Evolutionary conservation across 495 filamentous ascomycete species (phyloP).

Genomic region (Cercophora scortea): DNA sequence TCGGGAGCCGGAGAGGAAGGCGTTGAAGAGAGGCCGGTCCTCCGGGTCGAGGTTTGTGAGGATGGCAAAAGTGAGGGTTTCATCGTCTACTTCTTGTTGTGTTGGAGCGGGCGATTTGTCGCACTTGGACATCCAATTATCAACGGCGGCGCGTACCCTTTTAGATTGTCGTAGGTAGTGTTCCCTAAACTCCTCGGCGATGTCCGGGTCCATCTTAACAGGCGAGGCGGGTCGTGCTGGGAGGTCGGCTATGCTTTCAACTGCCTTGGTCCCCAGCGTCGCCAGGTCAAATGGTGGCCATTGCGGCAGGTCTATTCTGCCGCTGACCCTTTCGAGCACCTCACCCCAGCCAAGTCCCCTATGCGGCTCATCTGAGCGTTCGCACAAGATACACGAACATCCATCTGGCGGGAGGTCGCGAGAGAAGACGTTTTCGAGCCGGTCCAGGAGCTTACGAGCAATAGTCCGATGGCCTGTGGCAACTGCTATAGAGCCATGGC

Average conservation of each 20-base stretch:
- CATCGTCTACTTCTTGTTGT: slow-evolving; percentile 82
- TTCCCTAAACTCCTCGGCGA: slow-evolving; percentile 81
- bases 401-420: slow-evolving; percentile 78
- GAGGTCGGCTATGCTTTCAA: slow-evolving; percentile 34
- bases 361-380: slow-evolving; percentile 45
- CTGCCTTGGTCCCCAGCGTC: slow-evolving; percentile 49
- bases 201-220: slow-evolving; percentile 82
- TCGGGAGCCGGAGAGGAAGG: slow-evolving; percentile 63
- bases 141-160: slow-evolving; percentile 76
- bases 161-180: slow-evolving; percentile 83
- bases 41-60: slow-evolving; percentile 72
- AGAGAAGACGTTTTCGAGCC: slow-evolving; percentile 87
- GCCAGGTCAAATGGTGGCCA: slow-evolving; percentile 83
- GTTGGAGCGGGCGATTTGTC: slow-evolving; percentile 61
- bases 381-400: slow-evolving; percentile 72
- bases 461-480: slow-evolving; percentile 93
- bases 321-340: slow-evolving; percentile 85
- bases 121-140: slow-evolving; percentile 77
- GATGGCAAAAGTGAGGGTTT: slow-evolving; percentile 87
- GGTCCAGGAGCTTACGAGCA: slow-evolving; percentile 85
- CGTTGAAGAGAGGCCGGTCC: slow-evolving; percentile 70
- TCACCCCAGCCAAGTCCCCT: slow-evolving; percentile 93
- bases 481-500: slow-evolving; percentile 85
- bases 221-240: slow-evolving; percentile 49
- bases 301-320: slow-evolving; percentile 69